These are phyloP conservation scores for Calophaca sinica DNA, from an alignment of 306 rosid species.

Conservation along the genomic window DNA sequence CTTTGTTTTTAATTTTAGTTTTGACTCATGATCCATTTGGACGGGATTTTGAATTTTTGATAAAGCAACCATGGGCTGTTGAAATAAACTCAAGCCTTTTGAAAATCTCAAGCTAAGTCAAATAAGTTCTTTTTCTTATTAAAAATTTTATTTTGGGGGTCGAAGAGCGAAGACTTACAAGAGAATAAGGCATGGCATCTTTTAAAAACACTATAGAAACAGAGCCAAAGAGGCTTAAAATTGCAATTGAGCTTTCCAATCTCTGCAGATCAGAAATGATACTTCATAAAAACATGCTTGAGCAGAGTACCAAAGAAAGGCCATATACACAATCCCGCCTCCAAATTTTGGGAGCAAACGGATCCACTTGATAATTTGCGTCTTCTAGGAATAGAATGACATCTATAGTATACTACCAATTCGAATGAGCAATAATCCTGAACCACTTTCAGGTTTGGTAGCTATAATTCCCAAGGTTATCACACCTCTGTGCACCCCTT, in stretches of 20 bases:
- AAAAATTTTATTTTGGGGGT: not conserved
- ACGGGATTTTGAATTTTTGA: conserved; percentile 4
- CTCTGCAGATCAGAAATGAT: conserved; percentile 1
- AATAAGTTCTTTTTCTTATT: conserved; percentile 1
- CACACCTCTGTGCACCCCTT: not conserved
- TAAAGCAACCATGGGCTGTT: not conserved
- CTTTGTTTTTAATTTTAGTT: conserved; percentile 21
- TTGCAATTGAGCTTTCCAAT: conserved; percentile 7
- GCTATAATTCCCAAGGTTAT: not conserved
- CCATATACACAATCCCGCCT: conserved; percentile 12
- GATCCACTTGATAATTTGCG: not conserved
- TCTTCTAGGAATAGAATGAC: conserved; percentile 13
- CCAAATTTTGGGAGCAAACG: conserved; percentile 19
- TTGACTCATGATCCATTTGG: conserved; percentile 9
- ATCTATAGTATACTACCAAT: not conserved
- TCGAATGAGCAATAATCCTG: not conserved
- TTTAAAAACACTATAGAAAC: conserved; percentile 3
- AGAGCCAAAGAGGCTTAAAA: conserved; percentile 21
- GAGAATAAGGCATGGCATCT: not conserved
- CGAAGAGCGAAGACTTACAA: not conserved
- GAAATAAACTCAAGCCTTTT: conserved; percentile 19
- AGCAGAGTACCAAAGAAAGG: conserved; percentile 5
- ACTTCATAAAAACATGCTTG: conserved; percentile 15
- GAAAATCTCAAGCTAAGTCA: conserved; percentile 19
- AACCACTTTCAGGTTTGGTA: not conserved